These are phyloP conservation scores for Kwoniella sp. DNA, from an alignment of 768 basidiomycete species.

Conservation along the genomic window DNA sequence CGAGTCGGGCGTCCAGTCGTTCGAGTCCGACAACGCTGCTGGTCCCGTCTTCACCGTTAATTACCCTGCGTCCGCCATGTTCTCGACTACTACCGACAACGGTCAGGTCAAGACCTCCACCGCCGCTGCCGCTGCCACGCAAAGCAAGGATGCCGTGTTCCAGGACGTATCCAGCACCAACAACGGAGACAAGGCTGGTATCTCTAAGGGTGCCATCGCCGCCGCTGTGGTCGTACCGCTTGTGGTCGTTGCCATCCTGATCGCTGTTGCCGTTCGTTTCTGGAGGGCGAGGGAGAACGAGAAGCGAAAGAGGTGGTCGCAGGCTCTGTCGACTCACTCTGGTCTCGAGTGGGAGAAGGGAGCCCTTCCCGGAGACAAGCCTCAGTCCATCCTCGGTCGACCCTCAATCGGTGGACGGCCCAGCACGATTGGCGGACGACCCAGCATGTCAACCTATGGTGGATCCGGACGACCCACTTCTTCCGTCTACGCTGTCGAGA, in stretches of 20 bases:
- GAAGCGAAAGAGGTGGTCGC: conserved; percentile 49
- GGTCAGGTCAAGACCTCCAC: conserved; percentile 34
- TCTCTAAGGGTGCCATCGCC: conserved; percentile 46
- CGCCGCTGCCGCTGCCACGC: conserved; percentile 36
- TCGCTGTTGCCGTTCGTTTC: conserved; percentile 44
- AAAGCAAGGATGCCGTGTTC: conserved; percentile 41
- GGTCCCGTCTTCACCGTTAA: conserved; percentile 48
- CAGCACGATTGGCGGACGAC: conserved; percentile 15
- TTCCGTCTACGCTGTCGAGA: conserved; percentile 43
- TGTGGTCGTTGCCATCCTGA: conserved; percentile 30
- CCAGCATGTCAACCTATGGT: conserved; percentile 22
- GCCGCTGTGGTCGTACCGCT: conserved; percentile 49
- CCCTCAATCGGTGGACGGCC: conserved; percentile 22
- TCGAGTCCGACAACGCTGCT: conserved; percentile 34
- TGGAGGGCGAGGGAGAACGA: conserved; percentile 43
- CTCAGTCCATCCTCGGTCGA: conserved; percentile 37
- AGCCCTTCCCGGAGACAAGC: conserved; percentile 34
- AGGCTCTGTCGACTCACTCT: conserved; percentile 43
- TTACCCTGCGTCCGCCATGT: conserved; percentile 41
- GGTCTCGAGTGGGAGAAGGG: conserved; percentile 48
- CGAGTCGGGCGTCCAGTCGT: conserved; percentile 32
- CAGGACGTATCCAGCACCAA: conserved; percentile 33
- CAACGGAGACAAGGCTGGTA: conserved; percentile 17
- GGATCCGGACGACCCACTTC: conserved; percentile 24
- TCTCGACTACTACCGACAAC: conserved; percentile 32